These are phyloP conservation scores for Boletus bicolor DNA, from an alignment of 768 basidiomycete species.

Conservation along the genomic window DNA sequence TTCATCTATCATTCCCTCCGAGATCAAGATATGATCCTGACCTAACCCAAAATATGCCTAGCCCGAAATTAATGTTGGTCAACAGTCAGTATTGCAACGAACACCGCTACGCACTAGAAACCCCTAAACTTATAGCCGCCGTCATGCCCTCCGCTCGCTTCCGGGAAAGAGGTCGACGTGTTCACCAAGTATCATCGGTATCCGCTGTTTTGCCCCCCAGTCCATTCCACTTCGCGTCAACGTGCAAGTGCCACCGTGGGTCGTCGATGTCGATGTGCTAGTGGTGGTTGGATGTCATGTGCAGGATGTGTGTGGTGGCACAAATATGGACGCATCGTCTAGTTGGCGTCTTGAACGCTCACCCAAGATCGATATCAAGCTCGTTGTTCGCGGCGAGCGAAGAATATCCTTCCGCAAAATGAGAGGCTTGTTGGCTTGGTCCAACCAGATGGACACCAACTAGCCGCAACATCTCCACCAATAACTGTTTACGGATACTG, in stretches of 20 bases:
- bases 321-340: background rate
- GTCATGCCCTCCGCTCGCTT: background rate
- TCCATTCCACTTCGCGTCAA: background rate
- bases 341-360: too few species aligned
- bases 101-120: background rate
- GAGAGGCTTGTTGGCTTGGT: too few species aligned
- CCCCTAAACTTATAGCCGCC: background rate
- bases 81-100: background rate
- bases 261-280: too few species aligned
- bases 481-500: background rate
- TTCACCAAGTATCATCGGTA: background rate
- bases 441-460: background rate
- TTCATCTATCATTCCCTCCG: background rate
- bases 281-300: too few species aligned
- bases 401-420: too few species aligned
- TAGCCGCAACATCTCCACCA: background rate
- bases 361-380: background rate
- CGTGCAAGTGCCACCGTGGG: background rate
- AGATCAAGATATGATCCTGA: background rate
- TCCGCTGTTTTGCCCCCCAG: background rate
- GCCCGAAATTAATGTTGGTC: too few species aligned
- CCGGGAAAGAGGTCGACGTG: background rate
- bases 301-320: too few species aligned
- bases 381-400: background rate
- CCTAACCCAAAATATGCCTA: background rate